Conservation (phyloP, 1,284 basidiomycete genomes). For the Farysia itapuensis region DNA sequence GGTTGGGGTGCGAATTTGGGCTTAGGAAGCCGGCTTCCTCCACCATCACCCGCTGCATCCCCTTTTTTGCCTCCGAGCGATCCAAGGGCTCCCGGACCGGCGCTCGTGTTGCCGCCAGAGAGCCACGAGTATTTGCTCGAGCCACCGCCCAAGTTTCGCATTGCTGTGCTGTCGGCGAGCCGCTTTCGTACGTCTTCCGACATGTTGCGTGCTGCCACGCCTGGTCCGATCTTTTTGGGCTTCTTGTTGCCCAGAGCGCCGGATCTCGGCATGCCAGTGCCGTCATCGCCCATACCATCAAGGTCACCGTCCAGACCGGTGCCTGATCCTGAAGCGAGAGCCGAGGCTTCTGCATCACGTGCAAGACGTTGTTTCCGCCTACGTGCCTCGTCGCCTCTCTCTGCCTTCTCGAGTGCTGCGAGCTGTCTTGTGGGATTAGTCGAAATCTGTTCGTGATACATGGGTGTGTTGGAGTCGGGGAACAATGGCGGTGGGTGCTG, state of each 20-base stretch:
- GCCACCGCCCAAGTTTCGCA: constrained; percentile 49
- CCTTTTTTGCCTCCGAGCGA: constrained; percentile 21
- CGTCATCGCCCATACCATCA: constrained; percentile 32
- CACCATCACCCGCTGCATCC: constrained; percentile 11
- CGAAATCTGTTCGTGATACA: constrained; percentile 54
- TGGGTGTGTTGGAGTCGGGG: constrained; percentile 18
- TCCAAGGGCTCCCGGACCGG: constrained; percentile 13
- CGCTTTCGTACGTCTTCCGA: constrained; percentile 55
- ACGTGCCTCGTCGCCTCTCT: constrained; percentile 50
- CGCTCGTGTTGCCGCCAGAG: constrained; percentile 12
- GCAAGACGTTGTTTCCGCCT: constrained; percentile 44
- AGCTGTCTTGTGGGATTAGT: constrained; percentile 52
- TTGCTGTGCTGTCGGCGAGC: constrained; percentile 56
- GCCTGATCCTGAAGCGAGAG: constrained; percentile 11
- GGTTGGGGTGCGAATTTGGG: constrained; percentile 53
- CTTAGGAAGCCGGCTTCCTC: constrained; percentile 34
- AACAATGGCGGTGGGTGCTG: constrained; percentile 46
- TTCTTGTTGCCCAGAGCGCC: constrained; percentile 26
- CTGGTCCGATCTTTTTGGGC: constrained; percentile 42
- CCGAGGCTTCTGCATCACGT: constrained; percentile 47
- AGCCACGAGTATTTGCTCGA: constrained; percentile 49
- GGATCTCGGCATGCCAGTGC: constrained; percentile 12
- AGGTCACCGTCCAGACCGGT: constrained; percentile 12
- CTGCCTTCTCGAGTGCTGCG: constrained; percentile 53
- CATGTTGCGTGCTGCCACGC: constrained; percentile 50